Evolutionary conservation across 208 protist species (phyloP).

Genomic region (Herpetomonas samuelpessoai): DNA sequence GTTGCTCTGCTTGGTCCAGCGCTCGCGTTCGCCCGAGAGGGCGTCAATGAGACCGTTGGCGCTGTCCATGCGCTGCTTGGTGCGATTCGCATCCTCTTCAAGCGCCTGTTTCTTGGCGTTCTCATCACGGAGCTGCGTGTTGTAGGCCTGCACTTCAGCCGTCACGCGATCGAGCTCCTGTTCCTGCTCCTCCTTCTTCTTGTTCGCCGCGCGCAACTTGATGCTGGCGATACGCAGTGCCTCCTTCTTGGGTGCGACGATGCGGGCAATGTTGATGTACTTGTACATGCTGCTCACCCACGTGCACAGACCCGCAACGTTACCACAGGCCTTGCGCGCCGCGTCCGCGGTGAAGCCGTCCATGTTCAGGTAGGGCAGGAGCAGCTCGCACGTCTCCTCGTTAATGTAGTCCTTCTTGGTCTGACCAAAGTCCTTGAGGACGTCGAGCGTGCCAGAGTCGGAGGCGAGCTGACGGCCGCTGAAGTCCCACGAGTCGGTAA

Average conservation of each 20-base stretch:
- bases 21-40: slow-evolving; percentile 96
- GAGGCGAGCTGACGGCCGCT: slow-evolving; percentile 80
- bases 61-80: slow-evolving; percentile 95
- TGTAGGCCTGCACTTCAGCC: slow-evolving; percentile 92
- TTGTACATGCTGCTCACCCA: slow-evolving; percentile 97
- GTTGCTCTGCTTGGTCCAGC: slow-evolving; percentile 96
- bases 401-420: slow-evolving; percentile 96
- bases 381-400: slow-evolving; percentile 98
- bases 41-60: slow-evolving; percentile 97
- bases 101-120: slow-evolving; percentile 96
- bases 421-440: slow-evolving; percentile 79
- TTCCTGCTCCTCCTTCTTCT: slow-evolving; percentile 96
- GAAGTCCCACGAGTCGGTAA: slow-evolving; percentile 91
- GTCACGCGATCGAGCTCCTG: slow-evolving; percentile 93
- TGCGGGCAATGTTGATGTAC: slow-evolving; percentile 97
- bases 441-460: slow-evolving; percentile 69
- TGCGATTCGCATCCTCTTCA: slow-evolving; percentile 95
- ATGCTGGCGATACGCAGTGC: slow-evolving; percentile 86
- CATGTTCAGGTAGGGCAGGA: slow-evolving; percentile 96
- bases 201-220: slow-evolving; percentile 90
- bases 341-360: slow-evolving; percentile 94
- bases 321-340: slow-evolving; percentile 91
- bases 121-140: slow-evolving; percentile 90
- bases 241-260: slow-evolving; percentile 96
- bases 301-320: slow-evolving; percentile 93